Percentiles rank a stretch among this genome's conserved stretches.
Evolutionary conservation across 1,284 basidiomycete species (phyloP).

Genomic region (Cerioporus squamosus): DNA sequence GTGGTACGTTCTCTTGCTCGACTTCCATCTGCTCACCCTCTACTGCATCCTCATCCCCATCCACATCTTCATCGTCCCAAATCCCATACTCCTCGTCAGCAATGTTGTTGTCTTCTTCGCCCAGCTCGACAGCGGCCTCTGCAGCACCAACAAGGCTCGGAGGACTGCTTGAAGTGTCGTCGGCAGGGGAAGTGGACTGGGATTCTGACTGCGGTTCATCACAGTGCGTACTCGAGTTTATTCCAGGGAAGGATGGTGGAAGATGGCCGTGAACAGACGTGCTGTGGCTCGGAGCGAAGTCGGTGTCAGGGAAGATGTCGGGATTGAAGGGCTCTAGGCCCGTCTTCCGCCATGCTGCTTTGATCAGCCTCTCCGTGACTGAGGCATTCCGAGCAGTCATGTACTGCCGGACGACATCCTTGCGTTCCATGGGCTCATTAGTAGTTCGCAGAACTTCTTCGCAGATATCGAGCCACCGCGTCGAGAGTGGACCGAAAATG

Average conservation of each 20-base stretch:
- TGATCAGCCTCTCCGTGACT: slow-evolving; percentile 10
- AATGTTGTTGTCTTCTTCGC: too few species aligned
- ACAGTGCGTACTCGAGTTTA: too few species aligned
- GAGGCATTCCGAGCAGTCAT: slow-evolving; percentile 6
- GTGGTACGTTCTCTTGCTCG: too few species aligned
- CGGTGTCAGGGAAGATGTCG: slow-evolving; percentile 15
- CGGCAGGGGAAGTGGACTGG: too few species aligned
- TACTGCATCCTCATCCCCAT: too few species aligned
- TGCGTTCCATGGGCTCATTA: background rate
- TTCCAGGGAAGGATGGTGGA: slow-evolving; percentile 5
- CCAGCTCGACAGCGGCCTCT: too few species aligned
- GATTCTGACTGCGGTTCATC: too few species aligned
- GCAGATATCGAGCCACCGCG: background rate
- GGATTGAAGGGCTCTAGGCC: slow-evolving; percentile 17
- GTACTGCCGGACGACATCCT: slow-evolving; percentile 17
- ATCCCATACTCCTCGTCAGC: too few species aligned
- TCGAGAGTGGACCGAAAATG: slow-evolving; percentile 21
- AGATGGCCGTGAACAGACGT: slow-evolving; percentile 2
- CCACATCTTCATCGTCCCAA: too few species aligned
- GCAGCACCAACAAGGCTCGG: too few species aligned
- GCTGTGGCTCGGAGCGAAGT: slow-evolving; percentile 8
- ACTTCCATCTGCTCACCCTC: too few species aligned
- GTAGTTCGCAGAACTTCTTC: background rate
- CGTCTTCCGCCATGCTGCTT: slow-evolving; percentile 11
- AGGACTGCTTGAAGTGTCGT: too few species aligned